Evolutionary conservation across 441 rosid species (phyloP), one percentile per base, ranked within the genome.

Genomic region (Pelargonium australe): DNA sequence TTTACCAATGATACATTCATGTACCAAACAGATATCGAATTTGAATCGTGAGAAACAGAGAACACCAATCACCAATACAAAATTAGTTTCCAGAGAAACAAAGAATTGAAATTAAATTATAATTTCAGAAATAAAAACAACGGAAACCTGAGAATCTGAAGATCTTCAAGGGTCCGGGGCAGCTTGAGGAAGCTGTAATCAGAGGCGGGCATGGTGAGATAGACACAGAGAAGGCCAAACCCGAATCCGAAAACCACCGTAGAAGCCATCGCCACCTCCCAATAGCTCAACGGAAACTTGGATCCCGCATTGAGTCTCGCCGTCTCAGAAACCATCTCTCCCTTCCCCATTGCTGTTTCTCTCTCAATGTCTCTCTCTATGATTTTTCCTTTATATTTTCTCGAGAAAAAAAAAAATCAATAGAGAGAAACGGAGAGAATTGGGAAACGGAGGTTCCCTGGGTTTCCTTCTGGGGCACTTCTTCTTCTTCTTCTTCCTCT

Each of bases 111-210:
- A 53, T 68, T 11, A 13, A 37, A 17, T 5, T 4, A 14, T 0
- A 57, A 0, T 58, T 5, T 20, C 19, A 47, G 16, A 20, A 23
- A 45, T 12, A 40, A 53, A 3, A 0, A 53, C 31, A 40, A 63
- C 23, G 47, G 78, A 40, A 70, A 92, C 89, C 88, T 86, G 70
- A 86, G 91, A 77, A 74, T 72, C 60, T 89, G 90, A 49, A 85
- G 96, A 79, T 95, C 96, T 61, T 96, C 75, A 69, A 95, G 23
- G 72, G 90, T 85, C 61, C 97, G 89, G 14, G 99, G 97, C 16
- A 91, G 83, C 84, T 85, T 95, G 78, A 95, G 91, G 61, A 82
- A 83, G 66, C 84, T 86, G 68, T 86, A 90, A 73, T 84, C 83
- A 9, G 94, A 81, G 44, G 87, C 82, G 9, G 92, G 96, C 91